Evolutionary conservation across 805 yeast species (phyloP), one percentile per base, ranked within the genome.

Genomic region (Starmera caribaea): DNA sequence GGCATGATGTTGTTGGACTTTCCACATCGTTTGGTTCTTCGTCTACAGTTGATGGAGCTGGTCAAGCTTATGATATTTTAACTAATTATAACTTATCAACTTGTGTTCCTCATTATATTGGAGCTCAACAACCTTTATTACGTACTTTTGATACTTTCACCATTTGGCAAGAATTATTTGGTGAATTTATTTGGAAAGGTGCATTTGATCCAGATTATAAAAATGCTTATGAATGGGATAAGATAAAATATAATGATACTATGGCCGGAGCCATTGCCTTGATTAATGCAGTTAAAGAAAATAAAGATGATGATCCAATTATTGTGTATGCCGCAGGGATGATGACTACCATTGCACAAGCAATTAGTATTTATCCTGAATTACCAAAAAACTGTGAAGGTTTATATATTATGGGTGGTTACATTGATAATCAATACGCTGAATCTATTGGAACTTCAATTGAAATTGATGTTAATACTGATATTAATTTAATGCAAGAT

Each of bases 301-400:
- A 62, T 53, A 59, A 57, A 37, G 63, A 58, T 38, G 45, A 56
- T n/a, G 61, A 59, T 33, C 63, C 64, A 29, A 58, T 59, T 30
- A 59, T 62, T 31, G 51, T 67, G 35, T 65, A 54, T 42, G 63
- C 68, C 37, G 69, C 67, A 21, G 71, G 71, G 39, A 51, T 57
- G 48, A 58, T 62, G 63, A 67, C 72, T 33, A 65, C 68, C 17
- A 65, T 67, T 32, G 72, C 72, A n/a, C 67, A 63, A 49, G 71
- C 72, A 15, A 31, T 67, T 15, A 50, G 61, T 28, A 50, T 65
- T 26, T 66, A 65, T 45, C 71, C 71, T 34, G 46, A 54, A 24
- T 42, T 67, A 42, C 61, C 63, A 15, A 48, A 63, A 39, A 66
- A 65, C 35, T 63, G 67, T 37, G 66, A 57, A 28, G 64, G 62